Base-by-base conservation (phyloP, 805 yeast genomes). In the Yamadazyma ubonensis region DNA sequence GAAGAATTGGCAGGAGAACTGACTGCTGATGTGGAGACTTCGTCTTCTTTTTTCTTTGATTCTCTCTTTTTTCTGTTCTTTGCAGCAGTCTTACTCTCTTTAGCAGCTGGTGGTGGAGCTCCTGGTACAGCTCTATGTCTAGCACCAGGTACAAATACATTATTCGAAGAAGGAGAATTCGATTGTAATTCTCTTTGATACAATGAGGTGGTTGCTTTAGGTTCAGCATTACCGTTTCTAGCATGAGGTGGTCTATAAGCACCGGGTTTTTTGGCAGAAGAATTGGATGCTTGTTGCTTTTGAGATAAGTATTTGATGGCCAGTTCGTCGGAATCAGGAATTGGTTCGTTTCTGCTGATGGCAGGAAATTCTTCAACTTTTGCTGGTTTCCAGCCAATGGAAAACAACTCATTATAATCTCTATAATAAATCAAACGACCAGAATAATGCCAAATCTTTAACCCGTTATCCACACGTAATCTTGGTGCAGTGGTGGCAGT, bases 191-290 rank as follows among this genome's bases (percentile, higher is more conserved):
- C 86, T 59, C 71, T 73, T 56, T 81, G 82, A 48, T 79, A 78
- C 49, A 80, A 63, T 4, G 85, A 67, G 42, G 79, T 72, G 41
- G 79, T 72, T 28, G 73, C 59, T 9, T 68, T 54, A 11, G 49
- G 29, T 19, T 38, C 36, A 6, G 49, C 53, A 15, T 63, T 61
- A 17, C 58, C 48, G 39, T 58, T 71, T 61, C 96, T 76, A 8
- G 97, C 96, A 62, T 89, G 96, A 2, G 99, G 99, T 17, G 99
- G 99, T 61, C 95, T 79, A 61, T 93, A 93, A 29, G 97, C 98
- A 39, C 96, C 96, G 22, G 90, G 82, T 57, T 82, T 83, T 39
- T 74, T 59, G 14, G 69, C 61, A 12, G 62, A 57, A 28, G 57
- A 49, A 5, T 63, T 57, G 7, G 64, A 54, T 28, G 58, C 52